Evolutionary conservation across 2,329 filamentous ascomycete species (phyloP).

Genomic region (Laburnicola sp.): DNA sequence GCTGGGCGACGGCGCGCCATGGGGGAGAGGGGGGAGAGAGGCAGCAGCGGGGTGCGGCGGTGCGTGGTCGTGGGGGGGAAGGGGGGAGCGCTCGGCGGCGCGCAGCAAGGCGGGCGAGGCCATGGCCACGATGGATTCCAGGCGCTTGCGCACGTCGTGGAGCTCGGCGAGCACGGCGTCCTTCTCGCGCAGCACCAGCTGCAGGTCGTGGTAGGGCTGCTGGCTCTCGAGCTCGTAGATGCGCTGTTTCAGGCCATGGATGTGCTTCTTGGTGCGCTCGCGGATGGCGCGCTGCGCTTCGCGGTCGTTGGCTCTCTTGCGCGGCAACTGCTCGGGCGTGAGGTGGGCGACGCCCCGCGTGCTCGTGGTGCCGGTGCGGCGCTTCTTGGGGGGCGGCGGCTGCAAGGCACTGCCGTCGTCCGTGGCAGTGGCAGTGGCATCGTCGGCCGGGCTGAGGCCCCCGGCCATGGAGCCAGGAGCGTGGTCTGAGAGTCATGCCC

Average conservation of each 20-base stretch:
- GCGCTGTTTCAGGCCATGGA: conserved; percentile 71
- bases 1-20: conserved; percentile 33
- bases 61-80: conserved; percentile 11
- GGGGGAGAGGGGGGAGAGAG: conserved; percentile 5
- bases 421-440: conserved; percentile 4
- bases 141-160: conserved; percentile 70
- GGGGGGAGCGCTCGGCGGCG: conserved; percentile 44
- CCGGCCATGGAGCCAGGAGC: conserved; percentile 10
- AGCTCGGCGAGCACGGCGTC: conserved; percentile 79
- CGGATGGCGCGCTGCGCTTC: conserved; percentile 85
- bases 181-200: conserved; percentile 73
- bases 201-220: conserved; percentile 82
- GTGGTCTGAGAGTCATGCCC: too few relatives aligned
- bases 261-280: conserved; percentile 78
- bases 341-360: conserved; percentile 82
- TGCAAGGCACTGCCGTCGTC: conserved; percentile 14
- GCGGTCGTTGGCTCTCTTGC: conserved; percentile 88
- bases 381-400: conserved; percentile 30
- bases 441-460: conserved; percentile 17
- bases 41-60: conserved; percentile 21
- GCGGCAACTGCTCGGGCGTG: conserved; percentile 83
- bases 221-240: conserved; percentile 77
- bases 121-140: conserved; percentile 67
- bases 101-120: conserved; percentile 62
- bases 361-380: conserved; percentile 39